These are phyloP conservation scores for Macrocybe gigantea DNA, from an alignment of 768 basidiomycete species.

Conservation along the genomic window DNA sequence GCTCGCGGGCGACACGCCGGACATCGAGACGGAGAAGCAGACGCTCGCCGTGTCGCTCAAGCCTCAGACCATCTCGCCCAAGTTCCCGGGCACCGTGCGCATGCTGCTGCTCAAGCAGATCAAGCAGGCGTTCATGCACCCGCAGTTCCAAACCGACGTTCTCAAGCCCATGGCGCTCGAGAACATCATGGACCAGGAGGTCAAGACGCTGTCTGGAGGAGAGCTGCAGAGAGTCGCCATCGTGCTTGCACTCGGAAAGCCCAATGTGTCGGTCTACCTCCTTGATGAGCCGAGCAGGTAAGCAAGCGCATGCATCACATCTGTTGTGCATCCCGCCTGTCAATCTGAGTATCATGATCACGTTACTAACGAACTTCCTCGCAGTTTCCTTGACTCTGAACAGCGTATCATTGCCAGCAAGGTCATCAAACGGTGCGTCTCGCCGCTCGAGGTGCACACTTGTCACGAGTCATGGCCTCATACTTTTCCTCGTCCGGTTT, in stretches of 20 bases:
- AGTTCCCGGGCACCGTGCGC: conserved; percentile 95
- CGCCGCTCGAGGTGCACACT: background rate
- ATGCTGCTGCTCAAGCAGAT: conserved; percentile 93
- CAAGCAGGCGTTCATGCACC: conserved; percentile 94
- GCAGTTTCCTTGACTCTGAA: conserved; percentile 93
- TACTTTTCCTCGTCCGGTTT: background rate
- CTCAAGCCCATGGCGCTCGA: conserved; percentile 97
- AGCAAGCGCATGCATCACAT: conserved; percentile 11
- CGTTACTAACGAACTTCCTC: background rate
- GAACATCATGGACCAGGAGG: conserved; percentile 93
- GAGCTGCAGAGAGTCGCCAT: conserved; percentile 98
- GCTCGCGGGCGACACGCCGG: conserved; percentile 89
- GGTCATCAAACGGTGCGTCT: conserved; percentile 85
- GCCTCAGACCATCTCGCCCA: conserved; percentile 97
- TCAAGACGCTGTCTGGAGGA: conserved; percentile 97
- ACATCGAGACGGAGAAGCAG: conserved; percentile 77
- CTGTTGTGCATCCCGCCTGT: background rate
- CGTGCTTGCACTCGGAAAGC: conserved; percentile 85
- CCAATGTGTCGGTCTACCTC: conserved; percentile 83
- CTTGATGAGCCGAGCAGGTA: conserved; percentile 90
- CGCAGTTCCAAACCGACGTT: conserved; percentile 99
- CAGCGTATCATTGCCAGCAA: conserved; percentile 98
- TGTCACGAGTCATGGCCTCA: conserved; percentile 1
- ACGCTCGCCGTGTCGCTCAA: conserved; percentile 88
- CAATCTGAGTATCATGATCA: background rate